Conservation (phyloP, 2,329 filamentous ascomycete species). For the Colletotrichum orchidophilum region DNA sequence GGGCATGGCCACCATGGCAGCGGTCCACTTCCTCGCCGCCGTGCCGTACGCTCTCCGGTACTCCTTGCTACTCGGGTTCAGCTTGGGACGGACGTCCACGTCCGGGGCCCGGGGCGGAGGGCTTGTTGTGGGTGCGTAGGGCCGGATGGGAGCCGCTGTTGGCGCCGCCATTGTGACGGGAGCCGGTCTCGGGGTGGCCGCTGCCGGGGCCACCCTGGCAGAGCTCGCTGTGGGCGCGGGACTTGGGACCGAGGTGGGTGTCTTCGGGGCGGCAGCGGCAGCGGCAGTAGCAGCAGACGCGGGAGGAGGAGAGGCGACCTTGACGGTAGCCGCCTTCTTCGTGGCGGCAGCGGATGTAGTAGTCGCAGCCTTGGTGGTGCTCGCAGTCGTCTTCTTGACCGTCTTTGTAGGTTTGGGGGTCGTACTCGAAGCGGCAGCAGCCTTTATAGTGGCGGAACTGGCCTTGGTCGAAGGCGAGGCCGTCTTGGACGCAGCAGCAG, state of each 20-base stretch:
- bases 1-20: conserved; percentile 61
- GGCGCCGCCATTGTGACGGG: background rate
- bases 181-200: background rate
- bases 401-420: background rate
- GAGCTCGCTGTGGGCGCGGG: background rate
- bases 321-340: conserved; percentile 9
- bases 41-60: conserved; percentile 55
- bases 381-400: conserved; percentile 17
- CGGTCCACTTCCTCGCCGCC: conserved; percentile 56
- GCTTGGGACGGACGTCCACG: conserved; percentile 22
- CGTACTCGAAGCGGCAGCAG: background rate
- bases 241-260: background rate
- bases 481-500: background rate
- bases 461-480: conserved; percentile 1
- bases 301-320: background rate
- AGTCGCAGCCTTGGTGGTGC: background rate
- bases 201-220: background rate
- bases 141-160: background rate
- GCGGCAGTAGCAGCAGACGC: background rate
- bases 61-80: conserved; percentile 47
- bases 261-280: background rate
- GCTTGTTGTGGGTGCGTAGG: background rate
- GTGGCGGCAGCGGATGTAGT: background rate
- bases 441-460: background rate
- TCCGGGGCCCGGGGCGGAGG: background rate